Base-by-base conservation (phyloP, 352 stramenopile genomes). In the Phytophthora parvispora region DNA sequence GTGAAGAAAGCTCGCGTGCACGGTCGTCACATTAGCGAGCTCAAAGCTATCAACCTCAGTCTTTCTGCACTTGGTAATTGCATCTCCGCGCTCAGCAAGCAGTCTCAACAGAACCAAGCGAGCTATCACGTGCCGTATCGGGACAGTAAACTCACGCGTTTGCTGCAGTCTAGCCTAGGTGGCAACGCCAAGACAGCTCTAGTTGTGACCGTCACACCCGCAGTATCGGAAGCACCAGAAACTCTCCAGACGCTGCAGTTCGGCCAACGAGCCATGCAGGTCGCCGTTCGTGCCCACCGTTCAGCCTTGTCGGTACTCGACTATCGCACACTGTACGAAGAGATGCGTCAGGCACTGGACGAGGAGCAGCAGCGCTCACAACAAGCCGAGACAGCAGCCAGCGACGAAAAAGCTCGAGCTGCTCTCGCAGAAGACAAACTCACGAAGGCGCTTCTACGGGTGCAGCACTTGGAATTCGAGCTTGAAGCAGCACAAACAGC, bases 11-110 rank as follows among this genome's bases (percentile, higher is more conserved):
- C 83, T 8, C 71, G 73, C 15, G 81, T 92, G 16, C 70, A 77
- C 13, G 83, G 84, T 0, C 72, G 79, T 29, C 84, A 94, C 52
- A 80, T 92, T 24, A 80, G 74, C 49, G 86, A 94, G 55, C 73
- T 92, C 43, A 90, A 90, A 45, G 71, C 84, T 9, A 92, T 92
- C 66, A 94, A 94, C 69, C 63, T 92, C 32, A 91, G 82, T 64
- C 64, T 92, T 28, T 94, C 83, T 31, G 85, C 87, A 2, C 74
- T 94, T 29, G 86, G 86, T 16, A 92, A 93, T 62, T 94, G 86
- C 68, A 88, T 94, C 47, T 81, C 83, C 4, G 85, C 84, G 12
- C 77, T 92, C 50, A 89, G 79, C 55, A 89, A 87, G 36, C 76
- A 84, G 45, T 67, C 64, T 0, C 69, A 77, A 31, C 64, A 77